Evolutionary conservation across 306 rosid species (phyloP).

Genomic region (Oemleria cerasiformis): DNA sequence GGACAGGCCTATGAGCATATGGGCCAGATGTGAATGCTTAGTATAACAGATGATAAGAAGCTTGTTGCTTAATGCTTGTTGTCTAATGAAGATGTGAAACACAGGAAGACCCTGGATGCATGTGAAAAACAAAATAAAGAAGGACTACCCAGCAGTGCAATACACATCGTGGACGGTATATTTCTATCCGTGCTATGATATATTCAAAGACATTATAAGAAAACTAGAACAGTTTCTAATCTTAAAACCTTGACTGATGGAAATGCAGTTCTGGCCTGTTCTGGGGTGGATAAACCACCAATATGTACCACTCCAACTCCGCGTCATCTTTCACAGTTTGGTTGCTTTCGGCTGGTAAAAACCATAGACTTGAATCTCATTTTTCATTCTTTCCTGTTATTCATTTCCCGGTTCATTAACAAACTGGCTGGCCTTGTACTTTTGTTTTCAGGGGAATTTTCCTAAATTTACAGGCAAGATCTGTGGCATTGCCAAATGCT

Average conservation of each 20-base stretch:
- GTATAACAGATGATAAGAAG: not conserved
- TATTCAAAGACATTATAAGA: not conserved
- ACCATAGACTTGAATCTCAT: not conserved
- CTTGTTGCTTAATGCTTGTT: slow-evolving; percentile 11
- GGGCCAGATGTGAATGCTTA: slow-evolving; percentile 6
- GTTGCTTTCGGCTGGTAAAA: slow-evolving; percentile 76
- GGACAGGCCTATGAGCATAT: slow-evolving; percentile 1
- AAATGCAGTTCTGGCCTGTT: slow-evolving; percentile 85
- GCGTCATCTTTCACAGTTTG: slow-evolving; percentile 76
- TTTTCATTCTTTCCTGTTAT: not conserved
- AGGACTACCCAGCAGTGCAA: slow-evolving; percentile 80
- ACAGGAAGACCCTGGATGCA: slow-evolving; percentile 84
- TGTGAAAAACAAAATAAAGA: slow-evolving; percentile 82
- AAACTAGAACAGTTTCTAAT: slow-evolving; percentile 3
- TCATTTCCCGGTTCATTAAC: slow-evolving; percentile 9
- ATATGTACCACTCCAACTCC: slow-evolving; percentile 81
- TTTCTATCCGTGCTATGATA: slow-evolving; percentile 20
- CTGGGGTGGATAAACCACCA: slow-evolving; percentile 89
- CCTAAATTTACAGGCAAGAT: slow-evolving; percentile 71
- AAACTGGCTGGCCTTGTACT: not conserved
- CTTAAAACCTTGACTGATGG: slow-evolving; percentile 20
- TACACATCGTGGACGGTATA: slow-evolving; percentile 84
- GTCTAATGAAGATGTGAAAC: slow-evolving; percentile 20
- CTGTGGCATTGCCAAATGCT: slow-evolving; percentile 55
- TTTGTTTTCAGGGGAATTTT: slow-evolving; percentile 71